phyloP scores from a whole-genome alignment of 2,329 filamentous ascomycete genomes.

The Emergomyces pasteurianus region DNA sequence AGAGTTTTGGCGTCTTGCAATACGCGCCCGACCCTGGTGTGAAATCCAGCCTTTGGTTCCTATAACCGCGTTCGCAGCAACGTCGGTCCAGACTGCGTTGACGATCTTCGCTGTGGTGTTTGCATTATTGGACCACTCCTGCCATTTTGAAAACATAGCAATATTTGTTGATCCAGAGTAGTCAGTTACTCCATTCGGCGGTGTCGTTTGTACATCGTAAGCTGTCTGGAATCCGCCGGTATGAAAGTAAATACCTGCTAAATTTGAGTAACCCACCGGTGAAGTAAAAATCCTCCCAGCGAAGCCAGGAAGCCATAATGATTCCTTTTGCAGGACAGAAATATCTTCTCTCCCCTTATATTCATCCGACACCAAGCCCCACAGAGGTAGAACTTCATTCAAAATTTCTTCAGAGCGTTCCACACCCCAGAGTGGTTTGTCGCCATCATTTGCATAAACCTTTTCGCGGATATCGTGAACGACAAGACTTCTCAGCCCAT shows the following conservation, averaged over 20 bases:
- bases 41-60: conserved; percentile 22
- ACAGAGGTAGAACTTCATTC: conserved; percentile 22
- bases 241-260: conserved; percentile 26
- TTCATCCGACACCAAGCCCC: conserved; percentile 28
- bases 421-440: conserved; percentile 28
- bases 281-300: not conserved
- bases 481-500: conserved; percentile 22
- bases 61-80: conserved; percentile 32
- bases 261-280: conserved; percentile 16
- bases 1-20: conserved; percentile 16
- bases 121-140: conserved; percentile 21
- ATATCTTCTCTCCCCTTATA: conserved; percentile 22
- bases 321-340: conserved; percentile 20
- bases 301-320: conserved; percentile 22
- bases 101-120: conserved; percentile 24
- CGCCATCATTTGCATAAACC: conserved; percentile 20
- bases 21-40: not conserved
- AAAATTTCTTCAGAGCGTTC: conserved; percentile 22
- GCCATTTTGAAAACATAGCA: conserved; percentile 33
- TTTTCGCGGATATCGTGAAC: conserved; percentile 28
- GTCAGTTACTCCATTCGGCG: conserved; percentile 11
- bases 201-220: conserved; percentile 6
- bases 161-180: conserved; percentile 29
- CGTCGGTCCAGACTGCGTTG: conserved; percentile 37
- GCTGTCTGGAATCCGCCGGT: conserved; percentile 14